These are phyloP conservation scores for Macrocystidia cucumis DNA, from an alignment of 1,284 basidiomycete species.

Conservation along the genomic window DNA sequence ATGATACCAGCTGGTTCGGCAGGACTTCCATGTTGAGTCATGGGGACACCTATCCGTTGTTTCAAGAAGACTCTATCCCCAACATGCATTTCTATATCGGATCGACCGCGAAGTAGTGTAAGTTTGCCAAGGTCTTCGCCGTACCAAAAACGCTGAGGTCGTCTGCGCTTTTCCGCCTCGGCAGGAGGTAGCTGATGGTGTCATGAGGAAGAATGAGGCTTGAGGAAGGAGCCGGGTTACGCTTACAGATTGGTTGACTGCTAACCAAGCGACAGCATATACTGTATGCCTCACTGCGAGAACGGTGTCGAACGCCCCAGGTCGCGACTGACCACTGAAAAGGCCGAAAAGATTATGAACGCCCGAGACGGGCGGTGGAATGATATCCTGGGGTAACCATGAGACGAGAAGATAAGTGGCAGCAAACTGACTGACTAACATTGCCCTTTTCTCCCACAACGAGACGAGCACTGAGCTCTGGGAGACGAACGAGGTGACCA, in stretches of 20 bases:
- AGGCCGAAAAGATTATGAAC: slow-evolving; percentile 39
- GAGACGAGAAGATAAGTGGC: slow-evolving; percentile 6
- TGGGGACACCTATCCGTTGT: slow-evolving; percentile 33
- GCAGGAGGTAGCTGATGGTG: slow-evolving; percentile 46
- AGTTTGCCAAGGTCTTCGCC: slow-evolving; percentile 60
- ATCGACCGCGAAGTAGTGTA: slow-evolving; percentile 54
- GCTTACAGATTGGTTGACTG: slow-evolving; percentile 78
- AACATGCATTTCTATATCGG: slow-evolving; percentile 59
- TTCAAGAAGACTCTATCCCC: slow-evolving; percentile 60
- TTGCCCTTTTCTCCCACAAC: slow-evolving; percentile 64
- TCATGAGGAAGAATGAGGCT: slow-evolving; percentile 3
- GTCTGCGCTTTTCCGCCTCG: slow-evolving; percentile 45
- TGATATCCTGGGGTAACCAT: slow-evolving; percentile 44
- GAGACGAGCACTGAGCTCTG: slow-evolving; percentile 68
- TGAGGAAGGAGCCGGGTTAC: slow-evolving; percentile 1
- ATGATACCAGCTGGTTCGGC: slow-evolving; percentile 35
- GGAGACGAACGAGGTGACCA: slow-evolving; percentile 58
- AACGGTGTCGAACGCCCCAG: slow-evolving; percentile 49
- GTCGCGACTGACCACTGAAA: slow-evolving; percentile 34
- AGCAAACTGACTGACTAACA: slow-evolving; percentile 30
- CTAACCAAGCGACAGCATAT: slow-evolving; percentile 83
- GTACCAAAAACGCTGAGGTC: slow-evolving; percentile 74
- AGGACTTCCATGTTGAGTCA: slow-evolving; percentile 49
- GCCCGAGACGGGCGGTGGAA: slow-evolving; percentile 43
- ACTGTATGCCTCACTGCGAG: slow-evolving; percentile 74